Conservation (phyloP, 1,284 basidiomycete genomes). For the Apiotrichum siamense region DNA sequence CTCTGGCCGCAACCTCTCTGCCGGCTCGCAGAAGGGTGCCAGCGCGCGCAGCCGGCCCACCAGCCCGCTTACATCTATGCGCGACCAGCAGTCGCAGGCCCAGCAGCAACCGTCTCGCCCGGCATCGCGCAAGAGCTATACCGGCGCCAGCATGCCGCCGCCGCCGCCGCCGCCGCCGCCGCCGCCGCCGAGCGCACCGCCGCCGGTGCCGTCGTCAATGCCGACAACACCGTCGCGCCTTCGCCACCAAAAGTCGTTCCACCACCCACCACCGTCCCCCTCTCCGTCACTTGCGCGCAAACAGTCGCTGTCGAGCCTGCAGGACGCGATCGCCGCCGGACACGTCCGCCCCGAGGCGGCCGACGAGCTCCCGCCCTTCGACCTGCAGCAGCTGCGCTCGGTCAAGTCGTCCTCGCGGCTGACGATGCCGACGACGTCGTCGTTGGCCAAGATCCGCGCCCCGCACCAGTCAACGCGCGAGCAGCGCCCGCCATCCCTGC, state of each 20-base stretch:
- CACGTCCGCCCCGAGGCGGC: constrained; percentile 13
- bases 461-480: constrained; percentile 53
- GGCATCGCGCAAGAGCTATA: background rate
- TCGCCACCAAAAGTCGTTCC: constrained; percentile 41
- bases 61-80: background rate
- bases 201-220: constrained; percentile 1
- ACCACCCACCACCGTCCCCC: constrained; percentile 24
- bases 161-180: constrained; percentile 1
- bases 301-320: constrained; percentile 39
- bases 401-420: constrained; percentile 51
- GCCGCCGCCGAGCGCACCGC: constrained; percentile 3
- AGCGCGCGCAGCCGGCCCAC: background rate
- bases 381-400: background rate
- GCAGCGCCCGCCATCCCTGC: constrained; percentile 31
- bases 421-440: constrained; percentile 71
- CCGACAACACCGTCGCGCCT: constrained; percentile 25
- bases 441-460: constrained; percentile 64
- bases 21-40: constrained; percentile 1
- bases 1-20: background rate
- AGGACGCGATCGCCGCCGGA: constrained; percentile 28
- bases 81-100: background rate
- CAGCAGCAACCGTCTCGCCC: background rate
- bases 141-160: background rate
- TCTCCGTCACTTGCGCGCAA: constrained; percentile 33
- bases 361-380: constrained; percentile 3